Evolutionary conservation across 495 filamentous ascomycete genomes (phyloP), one percentile per base, ranked within the genome.

Genomic region (Xylaria flabelliformis): DNA sequence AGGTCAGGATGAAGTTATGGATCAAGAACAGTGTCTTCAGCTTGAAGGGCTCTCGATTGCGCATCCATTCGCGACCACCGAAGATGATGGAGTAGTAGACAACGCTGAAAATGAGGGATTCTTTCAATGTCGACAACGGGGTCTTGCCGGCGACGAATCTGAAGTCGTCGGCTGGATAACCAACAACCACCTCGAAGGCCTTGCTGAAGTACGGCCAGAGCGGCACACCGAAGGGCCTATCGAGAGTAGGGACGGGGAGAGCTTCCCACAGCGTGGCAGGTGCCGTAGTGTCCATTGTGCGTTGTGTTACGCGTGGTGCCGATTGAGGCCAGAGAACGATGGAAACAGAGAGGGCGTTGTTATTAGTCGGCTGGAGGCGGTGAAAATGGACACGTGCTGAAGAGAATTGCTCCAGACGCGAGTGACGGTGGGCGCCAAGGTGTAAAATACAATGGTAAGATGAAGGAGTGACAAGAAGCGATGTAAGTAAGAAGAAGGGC

Each of bases 171-270:
- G 92, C 89, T 64, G 88, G 85, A 79, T 90, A 92, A 73, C 95
- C 95, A 67, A 86, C 87, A 59, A 93, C 88, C 46, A 81, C 78
- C 80, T 91, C 89, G 83, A 91, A 98, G 76, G 87, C 90, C 83
- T 93, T 90, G 84, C 91, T 91, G 88, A 98, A 99, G 83, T 96
- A 88, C 71, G 96, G 95, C 96, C 96, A 99, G 82, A 98, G 82
- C 55, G 92, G 84, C 72, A 98, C 85, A 78, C 95, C 96, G 79
- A 99, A 98, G 15, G 96, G 96, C 75, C 92, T 89, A 80, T 98
- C 95, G 74, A 98, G 85, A 46, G 93, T 93, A 36, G 95, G 95
- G 67, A 90, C 63, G 64, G 91, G 91, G 64, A 95, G 74, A 71
- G 89, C 79, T 75, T 92, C 88, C 72, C 92, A 83, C 68, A 91